Evolutionary conservation across 2,329 filamentous ascomycete species (phyloP), one percentile per base, ranked within the genome.

Genomic region (Curvularia hawaiiensis): DNA sequence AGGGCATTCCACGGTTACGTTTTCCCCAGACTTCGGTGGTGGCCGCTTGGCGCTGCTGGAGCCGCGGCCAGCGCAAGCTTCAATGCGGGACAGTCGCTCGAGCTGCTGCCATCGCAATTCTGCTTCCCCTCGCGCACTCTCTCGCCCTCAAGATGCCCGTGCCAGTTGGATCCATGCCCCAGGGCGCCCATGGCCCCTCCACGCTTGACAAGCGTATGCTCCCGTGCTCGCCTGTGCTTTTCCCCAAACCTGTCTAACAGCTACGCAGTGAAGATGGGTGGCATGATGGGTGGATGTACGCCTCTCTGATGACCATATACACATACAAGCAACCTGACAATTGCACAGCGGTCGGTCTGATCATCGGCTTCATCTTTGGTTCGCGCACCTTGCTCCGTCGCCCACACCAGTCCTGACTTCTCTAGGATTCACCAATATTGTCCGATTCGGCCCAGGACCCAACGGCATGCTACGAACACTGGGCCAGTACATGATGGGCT

Each of bases 361-460:
- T 97, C 75, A 97, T 99, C 79, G 95, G 95, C 64, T 98, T 99
- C 82, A 96, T 99, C 71, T 97, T 95, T 70, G 95, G 94, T 96
- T 82, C 50, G 82, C 70, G 54, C 45, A 20, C 8, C 31, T 22
- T 39, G 48, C 30, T 22, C 43, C 20, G 10, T 45, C 35, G 14
- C 35, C 46, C 41, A 26, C n/a, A 47, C 47, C 41, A 20, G 35
- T n/a, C 66, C 69, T 73, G 57, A 73, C 52, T 5, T 16, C 12
- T 14, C 30, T 54, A 96, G 92, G 92, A 75, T 91, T 90, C 50
- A 91, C 96, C 69, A 96, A 94, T 74, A 97, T 99, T 73, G 93
- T 99, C 75, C 87, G 95, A 78, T 97, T 94, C 74, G 95, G 95
- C 57, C 92, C 94, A 52, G 95, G 95, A 22, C 87, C 92, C 9